Base-by-base conservation (phyloP, 805 yeast species). In the Cyberlindnera amylophila region DNA sequence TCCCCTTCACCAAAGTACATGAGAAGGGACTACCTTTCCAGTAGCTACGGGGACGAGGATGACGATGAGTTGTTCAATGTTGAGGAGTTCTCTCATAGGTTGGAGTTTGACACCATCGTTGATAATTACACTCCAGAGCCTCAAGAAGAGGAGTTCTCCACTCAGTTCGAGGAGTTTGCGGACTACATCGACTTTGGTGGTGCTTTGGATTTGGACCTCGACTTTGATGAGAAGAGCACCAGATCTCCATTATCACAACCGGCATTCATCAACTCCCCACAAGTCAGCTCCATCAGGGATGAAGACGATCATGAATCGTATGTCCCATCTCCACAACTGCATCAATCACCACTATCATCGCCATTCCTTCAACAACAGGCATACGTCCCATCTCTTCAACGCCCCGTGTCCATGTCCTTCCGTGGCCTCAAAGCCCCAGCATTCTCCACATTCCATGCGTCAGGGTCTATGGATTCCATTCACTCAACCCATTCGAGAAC, bases 381-480 rank as follows among this genome's bases (percentile, higher is more conserved):
- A n/a, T 52, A 36, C 29, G 41, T 45, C 11, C 47, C 54, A 26
- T 27, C 51, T 13, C 14, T 39, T 15, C 39, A 45, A 17, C 58
- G 73, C 42, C 71, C 72, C 17, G 49, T 67, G 3, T 68, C 73
- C 1, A 63, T 67, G 69, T 80, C 86, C 2, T 80, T 79, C 61
- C 73, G 73, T 47, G 89, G 89, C 0, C 58, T 82, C 41, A 71
- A 65, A 41, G 85, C 80, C 0, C 82, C 87, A 2, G 65, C 77
- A 2, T 74, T 79, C 48, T 72, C 72, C 16, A 61, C 65, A n/a
- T 55, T 56, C 26, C 46, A 62, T 10, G 48, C 57, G 3, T 54
- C 46, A 4, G 46, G 45, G 6, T 46, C 57, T 1, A 24, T 32
- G 16, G 40, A 42, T 3, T 41, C 58, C 16, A n/a, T 36, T n/a